A percentile compares a stretch with the other conserved stretches of the same genome.
Evolutionary conservation across 1,284 basidiomycete species (phyloP).

Genomic region (Apiotrichum brassicae): DNA sequence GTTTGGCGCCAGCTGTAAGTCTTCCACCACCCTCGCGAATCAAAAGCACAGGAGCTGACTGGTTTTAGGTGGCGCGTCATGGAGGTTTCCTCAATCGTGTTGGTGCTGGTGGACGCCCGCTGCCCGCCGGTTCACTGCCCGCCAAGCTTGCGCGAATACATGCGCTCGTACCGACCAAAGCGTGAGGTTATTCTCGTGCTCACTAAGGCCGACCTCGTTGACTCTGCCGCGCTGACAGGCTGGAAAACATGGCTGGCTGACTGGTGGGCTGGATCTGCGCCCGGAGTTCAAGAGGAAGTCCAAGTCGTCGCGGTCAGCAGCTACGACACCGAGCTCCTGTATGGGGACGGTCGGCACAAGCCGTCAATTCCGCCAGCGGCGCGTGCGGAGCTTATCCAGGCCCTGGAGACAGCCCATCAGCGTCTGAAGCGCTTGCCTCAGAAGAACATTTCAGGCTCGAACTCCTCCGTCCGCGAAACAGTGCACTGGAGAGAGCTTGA

Average conservation of each 20-base stretch:
- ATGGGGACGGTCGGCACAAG: constrained; percentile 27
- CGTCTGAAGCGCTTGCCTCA: constrained; percentile 62
- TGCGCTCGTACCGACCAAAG: constrained; percentile 45
- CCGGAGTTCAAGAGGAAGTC: constrained; percentile 20
- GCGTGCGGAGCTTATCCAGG: constrained; percentile 56
- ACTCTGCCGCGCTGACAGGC: constrained; percentile 54
- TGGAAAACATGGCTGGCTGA: constrained; percentile 63
- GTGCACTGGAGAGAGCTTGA: constrained; percentile 62
- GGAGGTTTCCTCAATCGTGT: constrained; percentile 75
- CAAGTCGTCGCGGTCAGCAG: constrained; percentile 66
- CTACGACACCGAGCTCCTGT: constrained; percentile 54
- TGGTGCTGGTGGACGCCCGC: constrained; percentile 77
- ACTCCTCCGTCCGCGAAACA: constrained; percentile 52
- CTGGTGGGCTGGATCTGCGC: constrained; percentile 44
- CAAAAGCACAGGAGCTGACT: neutral
- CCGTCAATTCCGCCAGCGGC: constrained; percentile 58
- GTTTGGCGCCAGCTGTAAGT: constrained; percentile 76
- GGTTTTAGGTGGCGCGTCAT: constrained; percentile 63
- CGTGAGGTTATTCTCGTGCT: constrained; percentile 68
- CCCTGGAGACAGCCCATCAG: constrained; percentile 61
- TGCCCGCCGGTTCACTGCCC: constrained; percentile 64
- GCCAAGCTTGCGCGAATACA: constrained; percentile 50
- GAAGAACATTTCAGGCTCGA: constrained; percentile 53
- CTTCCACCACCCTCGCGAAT: too few species aligned
- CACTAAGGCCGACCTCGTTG: constrained; percentile 76